Evolutionary conservation across 257 asterid genomes (phyloP).

Genomic region (Scutellaria galericulata): DNA sequence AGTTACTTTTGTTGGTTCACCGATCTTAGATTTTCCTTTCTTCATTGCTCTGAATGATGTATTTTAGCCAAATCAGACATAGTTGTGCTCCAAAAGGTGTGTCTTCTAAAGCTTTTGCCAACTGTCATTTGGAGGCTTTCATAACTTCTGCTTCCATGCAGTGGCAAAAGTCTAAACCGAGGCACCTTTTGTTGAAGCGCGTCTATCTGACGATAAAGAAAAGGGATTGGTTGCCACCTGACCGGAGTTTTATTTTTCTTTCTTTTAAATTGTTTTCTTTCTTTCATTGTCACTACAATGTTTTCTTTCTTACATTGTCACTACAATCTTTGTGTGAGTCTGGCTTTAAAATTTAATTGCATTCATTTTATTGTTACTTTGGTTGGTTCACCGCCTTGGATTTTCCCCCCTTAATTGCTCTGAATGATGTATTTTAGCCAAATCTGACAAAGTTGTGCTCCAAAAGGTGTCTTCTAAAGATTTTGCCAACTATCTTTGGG

Average conservation of each 20-base stretch:
- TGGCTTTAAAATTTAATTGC: no score
- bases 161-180: constrained; percentile 31
- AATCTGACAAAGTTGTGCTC: constrained; percentile 17
- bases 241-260: constrained; percentile 41
- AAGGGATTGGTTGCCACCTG: constrained; percentile 46
- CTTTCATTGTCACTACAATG: no score
- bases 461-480: constrained; percentile 29
- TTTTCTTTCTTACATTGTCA: no score
- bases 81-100: constrained; percentile 49
- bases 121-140: constrained; percentile 35
- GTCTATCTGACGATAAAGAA: constrained; percentile 37
- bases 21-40: no score
- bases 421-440: constrained; percentile 63
- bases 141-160: constrained; percentile 32
- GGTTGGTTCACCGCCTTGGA: no score
- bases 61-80: constrained; percentile 62
- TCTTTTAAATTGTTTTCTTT: not conserved
- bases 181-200: constrained; percentile 50
- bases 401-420: no score
- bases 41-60: no score
- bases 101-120: constrained; percentile 22
- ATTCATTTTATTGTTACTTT: no score
- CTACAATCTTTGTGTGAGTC: no score
- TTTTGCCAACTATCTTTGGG: constrained; percentile 20
- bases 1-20: no score